phyloP scores from a whole-genome alignment of 768 basidiomycete genomes.

The Daedalea quercina region DNA sequence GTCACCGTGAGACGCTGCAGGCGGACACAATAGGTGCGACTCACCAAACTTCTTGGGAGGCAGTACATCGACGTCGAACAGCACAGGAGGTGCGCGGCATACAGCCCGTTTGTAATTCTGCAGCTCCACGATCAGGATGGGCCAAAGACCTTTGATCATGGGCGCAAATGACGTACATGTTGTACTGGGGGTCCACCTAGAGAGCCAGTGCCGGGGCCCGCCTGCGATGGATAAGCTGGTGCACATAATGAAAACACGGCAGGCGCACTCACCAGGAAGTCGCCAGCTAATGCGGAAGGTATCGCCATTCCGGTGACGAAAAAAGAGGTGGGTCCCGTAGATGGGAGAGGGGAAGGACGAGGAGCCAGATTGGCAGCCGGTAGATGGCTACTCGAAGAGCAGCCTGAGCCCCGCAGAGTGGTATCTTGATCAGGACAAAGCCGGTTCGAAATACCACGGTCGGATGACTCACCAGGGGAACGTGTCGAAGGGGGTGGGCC shows the following conservation, averaged over 20 bases:
- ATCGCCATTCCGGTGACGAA: neutral
- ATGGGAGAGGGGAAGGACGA: conserved; percentile 3
- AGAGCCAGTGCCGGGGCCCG: conserved; percentile 15
- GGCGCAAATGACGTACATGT: conserved; percentile 9
- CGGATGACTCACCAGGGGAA: neutral
- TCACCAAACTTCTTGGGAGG: conserved; percentile 46
- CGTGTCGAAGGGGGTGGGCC: neutral
- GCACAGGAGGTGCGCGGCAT: conserved; percentile 47
- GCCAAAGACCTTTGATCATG: too few species aligned
- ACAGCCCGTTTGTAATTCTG: conserved; percentile 61
- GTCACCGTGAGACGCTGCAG: neutral
- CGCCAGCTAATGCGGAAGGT: neutral
- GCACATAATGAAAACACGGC: neutral
- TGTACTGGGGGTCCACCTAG: conserved; percentile 16
- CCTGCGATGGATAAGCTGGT: conserved; percentile 12
- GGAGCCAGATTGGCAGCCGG: conserved; percentile 5
- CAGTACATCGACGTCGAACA: conserved; percentile 55
- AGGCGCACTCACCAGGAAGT: conserved; percentile 7
- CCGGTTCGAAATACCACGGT: neutral
- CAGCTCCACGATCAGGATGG: neutral
- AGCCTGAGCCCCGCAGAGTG: neutral
- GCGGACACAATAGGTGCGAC: neutral
- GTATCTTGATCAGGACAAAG: neutral
- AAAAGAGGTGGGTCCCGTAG: neutral
- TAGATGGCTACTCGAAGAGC: neutral